Conservation (phyloP, 1,284 basidiomycete species). For the Takashimella koratensis region DNA sequence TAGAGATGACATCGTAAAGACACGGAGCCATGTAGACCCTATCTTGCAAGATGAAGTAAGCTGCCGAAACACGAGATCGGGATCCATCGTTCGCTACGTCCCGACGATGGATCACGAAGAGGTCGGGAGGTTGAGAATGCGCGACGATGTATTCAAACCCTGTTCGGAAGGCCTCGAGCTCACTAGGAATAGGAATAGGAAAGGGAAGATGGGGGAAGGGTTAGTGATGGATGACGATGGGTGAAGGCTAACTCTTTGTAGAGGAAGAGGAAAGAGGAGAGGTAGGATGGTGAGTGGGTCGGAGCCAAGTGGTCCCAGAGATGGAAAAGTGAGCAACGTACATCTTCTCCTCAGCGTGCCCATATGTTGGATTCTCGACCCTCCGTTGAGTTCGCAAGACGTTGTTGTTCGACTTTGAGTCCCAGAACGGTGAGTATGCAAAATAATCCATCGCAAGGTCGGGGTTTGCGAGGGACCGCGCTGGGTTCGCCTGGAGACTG, state of each 20-base stretch:
- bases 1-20: slow-evolving; percentile 32
- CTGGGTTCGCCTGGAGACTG: slow-evolving; percentile 30
- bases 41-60: slow-evolving; percentile 41
- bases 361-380: slow-evolving; percentile 39
- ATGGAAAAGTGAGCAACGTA: slow-evolving; percentile 11
- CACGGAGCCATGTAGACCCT: slow-evolving; percentile 42
- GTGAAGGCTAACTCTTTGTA: background rate
- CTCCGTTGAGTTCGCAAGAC: slow-evolving; percentile 35
- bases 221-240: background rate
- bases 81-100: slow-evolving; percentile 26
- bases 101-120: slow-evolving; percentile 42
- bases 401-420: slow-evolving; percentile 40
- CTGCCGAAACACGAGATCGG: slow-evolving; percentile 26
- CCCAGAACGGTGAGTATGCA: slow-evolving; percentile 44
- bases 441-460: slow-evolving; percentile 48
- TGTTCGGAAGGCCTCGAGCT: slow-evolving; percentile 29
- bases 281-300: background rate
- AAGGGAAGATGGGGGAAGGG: background rate
- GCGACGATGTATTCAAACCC: slow-evolving; percentile 46
- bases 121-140: slow-evolving; percentile 36
- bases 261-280: background rate
- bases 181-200: slow-evolving; percentile 16
- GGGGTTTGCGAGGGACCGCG: slow-evolving; percentile 32
- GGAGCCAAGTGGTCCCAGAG: too few relatives aligned
- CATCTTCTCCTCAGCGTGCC: slow-evolving; percentile 41